A percentile compares a stretch with the other conserved stretches of the same genome.
Conservation (phyloP, 208 protist species). For the Trypanosoma rangeli region DNA sequence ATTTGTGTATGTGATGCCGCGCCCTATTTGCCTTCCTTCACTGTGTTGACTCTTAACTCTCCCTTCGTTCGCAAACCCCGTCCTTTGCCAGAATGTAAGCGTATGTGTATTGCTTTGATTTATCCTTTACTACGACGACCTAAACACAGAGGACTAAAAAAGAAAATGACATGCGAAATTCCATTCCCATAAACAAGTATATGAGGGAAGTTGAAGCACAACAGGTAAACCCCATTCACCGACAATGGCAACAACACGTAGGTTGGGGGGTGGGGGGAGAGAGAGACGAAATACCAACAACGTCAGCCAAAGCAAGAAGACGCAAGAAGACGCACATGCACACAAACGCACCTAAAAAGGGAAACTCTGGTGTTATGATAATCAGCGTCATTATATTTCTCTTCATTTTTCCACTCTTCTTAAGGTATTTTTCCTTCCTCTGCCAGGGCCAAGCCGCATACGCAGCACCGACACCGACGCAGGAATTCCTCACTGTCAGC, state of each 20-base stretch:
- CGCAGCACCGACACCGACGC: no score
- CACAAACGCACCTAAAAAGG: neutral
- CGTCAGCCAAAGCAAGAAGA: neutral
- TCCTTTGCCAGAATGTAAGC: neutral
- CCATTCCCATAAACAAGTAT: neutral
- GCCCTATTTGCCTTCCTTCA: neutral
- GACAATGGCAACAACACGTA: no score
- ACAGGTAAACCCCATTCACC: no score
- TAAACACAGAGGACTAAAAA: conserved; percentile 5
- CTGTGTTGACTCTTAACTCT: neutral
- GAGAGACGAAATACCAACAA: no score
- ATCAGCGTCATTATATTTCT: neutral
- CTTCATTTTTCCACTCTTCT: neutral
- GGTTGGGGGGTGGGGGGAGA: no score
- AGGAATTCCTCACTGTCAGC: neutral
- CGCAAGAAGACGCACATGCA: neutral
- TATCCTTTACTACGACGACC: neutral
- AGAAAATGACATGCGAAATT: conserved; percentile 10
- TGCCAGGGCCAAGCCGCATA: no score
- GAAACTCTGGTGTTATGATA: no score
- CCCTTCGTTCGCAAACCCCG: neutral
- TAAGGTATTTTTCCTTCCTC: neutral
- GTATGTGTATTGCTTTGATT: neutral
- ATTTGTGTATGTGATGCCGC: neutral
- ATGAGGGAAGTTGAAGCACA: no score